phyloP scores from a whole-genome alignment of 257 asterid species.

The Petunia axillaris region DNA sequence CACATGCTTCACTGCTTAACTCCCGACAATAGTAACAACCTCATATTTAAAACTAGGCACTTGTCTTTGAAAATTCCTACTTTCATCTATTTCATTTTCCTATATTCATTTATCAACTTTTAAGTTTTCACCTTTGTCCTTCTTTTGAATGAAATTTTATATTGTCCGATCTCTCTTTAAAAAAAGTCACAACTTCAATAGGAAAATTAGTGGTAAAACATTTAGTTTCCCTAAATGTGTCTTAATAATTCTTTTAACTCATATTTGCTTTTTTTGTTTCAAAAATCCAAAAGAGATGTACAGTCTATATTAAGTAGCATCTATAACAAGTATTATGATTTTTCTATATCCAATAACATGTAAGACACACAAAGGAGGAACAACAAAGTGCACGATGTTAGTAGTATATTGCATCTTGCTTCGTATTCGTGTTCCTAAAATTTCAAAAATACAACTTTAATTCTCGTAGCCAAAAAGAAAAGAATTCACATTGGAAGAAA shows the following conservation, averaged over 20 bases:
- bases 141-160: background rate
- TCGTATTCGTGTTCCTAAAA: background rate
- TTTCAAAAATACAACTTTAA: background rate
- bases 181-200: constrained; percentile 4
- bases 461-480: background rate
- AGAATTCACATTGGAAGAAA: background rate
- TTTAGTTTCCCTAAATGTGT: background rate
- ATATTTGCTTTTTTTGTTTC: background rate
- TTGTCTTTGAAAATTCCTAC: background rate
- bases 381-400: no score
- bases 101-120: background rate
- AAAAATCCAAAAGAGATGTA: no score
- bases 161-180: background rate
- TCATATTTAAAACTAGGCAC: background rate
- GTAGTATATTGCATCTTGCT: no score
- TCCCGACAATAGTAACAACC: background rate
- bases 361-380: no score
- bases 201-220: background rate
- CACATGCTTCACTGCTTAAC: constrained; percentile 27
- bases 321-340: no score
- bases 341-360: no score
- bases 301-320: no score
- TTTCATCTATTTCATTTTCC: background rate
- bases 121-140: background rate
- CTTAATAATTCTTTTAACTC: background rate